Base-by-base conservation (phyloP, 495 filamentous ascomycete species). In the Hypomontagnella monticulosa region DNA sequence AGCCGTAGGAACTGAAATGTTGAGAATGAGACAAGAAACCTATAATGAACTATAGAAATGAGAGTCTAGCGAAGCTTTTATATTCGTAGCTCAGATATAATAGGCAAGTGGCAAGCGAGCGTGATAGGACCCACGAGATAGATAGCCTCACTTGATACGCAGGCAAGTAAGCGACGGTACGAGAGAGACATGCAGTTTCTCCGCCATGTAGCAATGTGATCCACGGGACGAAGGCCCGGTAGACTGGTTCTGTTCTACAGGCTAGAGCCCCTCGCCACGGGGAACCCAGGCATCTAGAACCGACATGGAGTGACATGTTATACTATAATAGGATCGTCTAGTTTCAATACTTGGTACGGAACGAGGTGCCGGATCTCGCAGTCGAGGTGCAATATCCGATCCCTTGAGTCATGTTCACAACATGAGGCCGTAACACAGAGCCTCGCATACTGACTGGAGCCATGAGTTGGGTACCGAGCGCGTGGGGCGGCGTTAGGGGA, bases 241-340 rank as follows among this genome's bases (percentile, higher is more conserved):
- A 55, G 66, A 56, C 38, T 63, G 66, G 60, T 60, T 63, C 60
- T 33, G 50, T 60, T 56, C 56, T 60, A 52, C 60, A 57, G 18
- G 51, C 56, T 60, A 52, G 55, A 57, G 18, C 27, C 42, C 54
- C 54, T 46, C 42, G 47, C 40, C 15, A 46, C 46, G 33, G 42
- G 20, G 32, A 61, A 49, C 43, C 40, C 23, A 27, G 6, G 23
- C 23, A 27, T 27, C 23, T 27, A 27, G 23, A 27, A 52, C 63
- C 37, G 23, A 33, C 34, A 5, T 47, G 15, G 37, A 50, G 30
- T 60, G 44, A 59, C 41, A 40, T 46, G 4, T 48, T 23, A 19
- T 44, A 14, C n/a, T 20, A 41, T 49, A 20, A 30, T 53, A 38
- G 27, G 47, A 8, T 49, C 41, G 14, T 42, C 18, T 48, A 36